Base-by-base conservation (phyloP, 495 filamentous ascomycete genomes). In the Trichoderma erinaceum region DNA sequence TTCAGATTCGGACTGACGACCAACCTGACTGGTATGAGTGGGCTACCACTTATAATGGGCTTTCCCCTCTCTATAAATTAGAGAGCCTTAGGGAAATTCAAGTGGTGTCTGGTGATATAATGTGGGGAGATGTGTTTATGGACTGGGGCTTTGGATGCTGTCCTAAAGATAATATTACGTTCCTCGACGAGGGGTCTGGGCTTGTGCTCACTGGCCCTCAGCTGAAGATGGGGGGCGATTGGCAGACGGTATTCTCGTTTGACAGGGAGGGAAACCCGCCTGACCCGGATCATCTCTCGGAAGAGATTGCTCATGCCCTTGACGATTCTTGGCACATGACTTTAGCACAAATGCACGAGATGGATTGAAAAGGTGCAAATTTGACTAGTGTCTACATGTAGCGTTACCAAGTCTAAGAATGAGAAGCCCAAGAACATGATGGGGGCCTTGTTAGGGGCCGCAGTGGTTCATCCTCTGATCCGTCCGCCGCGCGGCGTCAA, bases 311-410 rank as follows among this genome's bases (percentile, higher is more conserved):
- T 29, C 35, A 18, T 32, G 63, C 63, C 12, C 63, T 65, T 13
- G 63, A 65, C 35, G 63, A 41, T 18, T 65, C 79, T 8, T 82
- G 78, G 72, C 74, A 74, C 6, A 74, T 66, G 12, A 72, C 82
- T 4, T 61, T 63, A 25, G 58, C 63, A 65, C 63, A 65, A 65
- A 65, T 65, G 29, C 63, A 65, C 25, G 63, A 65, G 63, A 38
- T 65, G 38, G 63, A 65, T 41, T 65, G 63, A 65, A 35, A 35
- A 63, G 56, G 43, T 46, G 43, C 18, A 18, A 46, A 46, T 46
- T 46, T 46, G 43, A 46, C 43, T 16, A 46, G 43, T 38, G 35
- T 38, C 35, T 38, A 38, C 8, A 38, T 38, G 35, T 38, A 38
- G 35, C 7, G 35, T 38, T 38, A 38, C 35, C 35, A 38, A 38